Evolutionary conservation across 2,329 filamentous ascomycete species (phyloP).

Genomic region (Pseudopyricularia javanii): DNA sequence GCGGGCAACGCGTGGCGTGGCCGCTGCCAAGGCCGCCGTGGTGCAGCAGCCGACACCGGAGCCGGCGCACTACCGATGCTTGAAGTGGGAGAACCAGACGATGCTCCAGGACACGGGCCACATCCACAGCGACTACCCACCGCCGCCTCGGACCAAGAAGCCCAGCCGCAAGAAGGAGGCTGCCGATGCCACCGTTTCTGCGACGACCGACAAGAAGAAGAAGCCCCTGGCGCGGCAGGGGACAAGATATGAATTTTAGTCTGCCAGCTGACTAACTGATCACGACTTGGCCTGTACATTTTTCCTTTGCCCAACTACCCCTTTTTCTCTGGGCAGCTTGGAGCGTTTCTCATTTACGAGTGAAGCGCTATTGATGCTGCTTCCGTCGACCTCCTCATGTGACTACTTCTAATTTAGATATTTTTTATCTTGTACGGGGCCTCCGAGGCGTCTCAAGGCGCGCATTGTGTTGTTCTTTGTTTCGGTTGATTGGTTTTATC

Average conservation of each 20-base stretch:
- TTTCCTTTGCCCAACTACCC: neutral
- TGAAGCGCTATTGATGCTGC: too few relatives aligned
- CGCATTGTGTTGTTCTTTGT: too few relatives aligned
- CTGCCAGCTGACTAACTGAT: neutral
- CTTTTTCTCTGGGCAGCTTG: neutral
- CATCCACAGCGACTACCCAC: constrained; percentile 42
- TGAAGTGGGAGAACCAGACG: constrained; percentile 43
- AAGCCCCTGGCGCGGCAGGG: constrained; percentile 9
- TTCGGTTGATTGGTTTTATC: neutral
- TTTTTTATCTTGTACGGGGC: too few relatives aligned
- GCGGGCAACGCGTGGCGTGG: constrained; percentile 1
- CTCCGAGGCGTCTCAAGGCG: too few relatives aligned
- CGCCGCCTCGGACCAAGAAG: constrained; percentile 34
- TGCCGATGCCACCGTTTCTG: constrained; percentile 5
- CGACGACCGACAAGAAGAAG: constrained; percentile 11
- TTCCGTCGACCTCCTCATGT: too few relatives aligned
- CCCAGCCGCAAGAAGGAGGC: constrained; percentile 35
- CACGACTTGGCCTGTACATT: neutral
- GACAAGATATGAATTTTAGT: constrained; percentile 6
- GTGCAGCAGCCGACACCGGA: constrained; percentile 28
- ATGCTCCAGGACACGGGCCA: constrained; percentile 45
- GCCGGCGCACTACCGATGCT: constrained; percentile 29
- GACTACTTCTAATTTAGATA: too few relatives aligned
- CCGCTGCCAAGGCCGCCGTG: constrained; percentile 16
- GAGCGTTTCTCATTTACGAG: too few relatives aligned